Evolutionary conservation across 345 rosid genomes (phyloP).

Genomic region (Lumnitzera racemosa): DNA sequence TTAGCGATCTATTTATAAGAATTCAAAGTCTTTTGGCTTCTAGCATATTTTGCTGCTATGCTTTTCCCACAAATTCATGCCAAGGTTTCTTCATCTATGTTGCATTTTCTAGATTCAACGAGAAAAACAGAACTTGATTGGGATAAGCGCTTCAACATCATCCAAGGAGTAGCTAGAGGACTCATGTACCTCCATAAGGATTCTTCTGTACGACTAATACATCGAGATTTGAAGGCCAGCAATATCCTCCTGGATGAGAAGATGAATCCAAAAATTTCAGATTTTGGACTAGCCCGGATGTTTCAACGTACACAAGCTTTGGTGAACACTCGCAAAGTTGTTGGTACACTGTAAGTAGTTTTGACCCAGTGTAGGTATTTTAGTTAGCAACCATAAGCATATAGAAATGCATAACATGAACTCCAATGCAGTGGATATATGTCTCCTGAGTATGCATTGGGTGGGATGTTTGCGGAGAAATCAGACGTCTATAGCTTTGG

Average conservation of each 20-base stretch:
- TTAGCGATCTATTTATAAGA: too few species aligned
- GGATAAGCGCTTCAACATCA: slow-evolving; percentile 17
- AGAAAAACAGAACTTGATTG: slow-evolving; percentile 15
- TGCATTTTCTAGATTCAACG: slow-evolving; percentile 9
- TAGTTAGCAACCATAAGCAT: too few species aligned
- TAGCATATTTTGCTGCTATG: background rate
- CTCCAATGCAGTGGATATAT: slow-evolving; percentile 17
- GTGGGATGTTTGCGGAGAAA: slow-evolving; percentile 18
- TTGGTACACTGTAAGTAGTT: slow-evolving; percentile 14
- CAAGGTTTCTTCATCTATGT: background rate
- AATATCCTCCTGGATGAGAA: slow-evolving; percentile 24
- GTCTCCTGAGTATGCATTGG: slow-evolving; percentile 25
- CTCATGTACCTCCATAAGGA: slow-evolving; percentile 29
- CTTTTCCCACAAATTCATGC: background rate
- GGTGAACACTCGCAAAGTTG: slow-evolving; percentile 19
- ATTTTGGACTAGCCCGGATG: slow-evolving; percentile 30
- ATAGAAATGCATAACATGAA: too few species aligned
- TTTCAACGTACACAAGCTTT: slow-evolving; percentile 13
- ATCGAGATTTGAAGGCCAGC: slow-evolving; percentile 29
- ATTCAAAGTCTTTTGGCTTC: too few species aligned
- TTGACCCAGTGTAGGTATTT: too few species aligned
- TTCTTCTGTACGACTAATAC: slow-evolving; percentile 23
- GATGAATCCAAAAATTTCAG: slow-evolving; percentile 32
- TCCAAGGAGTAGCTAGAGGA: slow-evolving; percentile 28
- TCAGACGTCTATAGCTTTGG: slow-evolving; percentile 26